These are phyloP conservation scores for Solanum megistacrolobum DNA, from an alignment of 257 asterid species.

Conservation along the genomic window DNA sequence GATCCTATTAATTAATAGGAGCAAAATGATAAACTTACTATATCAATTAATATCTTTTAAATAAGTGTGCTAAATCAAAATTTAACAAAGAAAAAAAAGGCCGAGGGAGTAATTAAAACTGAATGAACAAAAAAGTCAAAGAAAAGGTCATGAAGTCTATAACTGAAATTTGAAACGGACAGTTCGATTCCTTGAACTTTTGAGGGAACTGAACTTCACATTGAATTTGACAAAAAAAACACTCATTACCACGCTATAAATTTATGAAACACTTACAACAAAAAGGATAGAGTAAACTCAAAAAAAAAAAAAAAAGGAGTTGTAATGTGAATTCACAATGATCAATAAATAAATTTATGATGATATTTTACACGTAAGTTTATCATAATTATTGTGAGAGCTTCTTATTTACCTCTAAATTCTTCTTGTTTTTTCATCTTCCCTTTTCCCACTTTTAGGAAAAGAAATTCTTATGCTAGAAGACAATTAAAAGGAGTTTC, in stretches of 20 bases:
- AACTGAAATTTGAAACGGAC: neutral
- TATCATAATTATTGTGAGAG: neutral
- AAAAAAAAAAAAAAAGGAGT: neutral
- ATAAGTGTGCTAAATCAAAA: too few relatives aligned
- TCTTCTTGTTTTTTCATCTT: neutral
- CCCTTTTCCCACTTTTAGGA: neutral
- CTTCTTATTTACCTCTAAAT: neutral
- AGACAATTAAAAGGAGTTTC: neutral
- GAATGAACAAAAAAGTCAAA: neutral
- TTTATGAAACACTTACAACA: neutral
- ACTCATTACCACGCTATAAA: neutral
- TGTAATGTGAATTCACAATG: neutral
- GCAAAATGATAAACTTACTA: too few relatives aligned
- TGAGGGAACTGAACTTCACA: neutral
- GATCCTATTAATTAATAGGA: too few relatives aligned
- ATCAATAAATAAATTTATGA: neutral
- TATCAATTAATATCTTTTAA: too few relatives aligned
- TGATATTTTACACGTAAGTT: neutral
- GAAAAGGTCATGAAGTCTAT: neutral
- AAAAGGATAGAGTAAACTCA: neutral
- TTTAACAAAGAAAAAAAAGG: too few relatives aligned
- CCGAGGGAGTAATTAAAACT: too few relatives aligned
- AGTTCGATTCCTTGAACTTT: neutral
- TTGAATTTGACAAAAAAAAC: neutral
- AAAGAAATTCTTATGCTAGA: neutral